Base-by-base conservation (phyloP, 148 eudicot genomes). In the Rhododendron simsii region DNA sequence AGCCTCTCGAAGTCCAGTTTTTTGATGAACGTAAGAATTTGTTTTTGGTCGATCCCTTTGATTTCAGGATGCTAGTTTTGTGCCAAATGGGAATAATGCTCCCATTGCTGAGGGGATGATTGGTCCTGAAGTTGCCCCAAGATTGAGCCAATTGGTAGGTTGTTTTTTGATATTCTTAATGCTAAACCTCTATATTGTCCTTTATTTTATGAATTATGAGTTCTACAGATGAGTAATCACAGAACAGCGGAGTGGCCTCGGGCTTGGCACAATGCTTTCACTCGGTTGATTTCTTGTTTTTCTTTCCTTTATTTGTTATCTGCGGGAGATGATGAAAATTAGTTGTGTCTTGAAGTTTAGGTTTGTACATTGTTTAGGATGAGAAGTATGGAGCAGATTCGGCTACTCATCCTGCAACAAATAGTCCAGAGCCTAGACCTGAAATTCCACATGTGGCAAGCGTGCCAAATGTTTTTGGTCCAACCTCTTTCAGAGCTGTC, bases 41-140 rank as follows among this genome's bases (percentile, higher is more conserved):
- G 57, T 69, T 57, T 71, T 50, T 33, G 65, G n/a, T 33, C 55
- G 28, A 57, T 67, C 59, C 82, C 76, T 44, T 85, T 85, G 23
- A 51, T 89, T 50, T 77, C 76, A 97, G 98, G 98, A 97, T 91
- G 90, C 93, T 81, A 92, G 92, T 88, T 90, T 89, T 89, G 87
- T 79, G 51, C 92, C 92, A 81, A 93, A 94, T 91, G 93, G 96
- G 61, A 93, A 86, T 84, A 39, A 87, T 90, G 83, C 83, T 84
- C 92, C 93, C 44, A 79, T 91, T 84, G 82, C 88, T 84, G 98
- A 97, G 88, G 99, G 98, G 79, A 91, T 95, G 85, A 87, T 90
- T 89, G 98, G 95, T 86, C 90, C 94, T 85, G 99, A 94, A 89
- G 93, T 91, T 91, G 95, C 91, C 76, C 93, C 90, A 67, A 93